Conservation (phyloP, 306 rosid genomes). For the Heteromeles arbutifolia region DNA sequence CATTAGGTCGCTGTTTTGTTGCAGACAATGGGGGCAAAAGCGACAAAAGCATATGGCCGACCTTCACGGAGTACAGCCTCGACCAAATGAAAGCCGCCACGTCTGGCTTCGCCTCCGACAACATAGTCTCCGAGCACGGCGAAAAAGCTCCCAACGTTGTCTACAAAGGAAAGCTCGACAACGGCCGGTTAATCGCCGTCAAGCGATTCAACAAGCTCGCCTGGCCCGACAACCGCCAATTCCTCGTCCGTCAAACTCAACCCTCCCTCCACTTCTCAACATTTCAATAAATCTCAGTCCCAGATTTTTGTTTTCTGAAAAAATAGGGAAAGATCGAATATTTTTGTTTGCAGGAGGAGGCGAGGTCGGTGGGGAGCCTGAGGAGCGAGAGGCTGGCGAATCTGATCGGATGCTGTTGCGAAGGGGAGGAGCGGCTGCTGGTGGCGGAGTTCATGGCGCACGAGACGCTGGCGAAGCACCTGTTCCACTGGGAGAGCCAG, state of each 20-base stretch:
- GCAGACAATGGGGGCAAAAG: slow-evolving; percentile 74
- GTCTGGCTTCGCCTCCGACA: slow-evolving; percentile 61
- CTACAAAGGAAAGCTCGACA: slow-evolving; percentile 67
- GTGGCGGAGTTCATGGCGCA: slow-evolving; percentile 87
- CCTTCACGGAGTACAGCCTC: slow-evolving; percentile 64
- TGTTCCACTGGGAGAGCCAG: slow-evolving; percentile 88
- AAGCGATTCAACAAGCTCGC: slow-evolving; percentile 91
- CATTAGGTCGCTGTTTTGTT: neutral
- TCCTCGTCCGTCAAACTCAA: slow-evolving; percentile 47
- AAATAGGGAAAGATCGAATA: neutral
- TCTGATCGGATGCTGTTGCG: slow-evolving; percentile 80
- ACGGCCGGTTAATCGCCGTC: slow-evolving; percentile 60
- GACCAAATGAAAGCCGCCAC: slow-evolving; percentile 72
- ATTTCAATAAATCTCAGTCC: neutral
- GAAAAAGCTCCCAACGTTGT: slow-evolving; percentile 91
- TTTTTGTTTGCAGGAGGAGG: slow-evolving; percentile 51
- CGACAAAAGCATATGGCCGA: slow-evolving; percentile 43
- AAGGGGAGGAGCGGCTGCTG: slow-evolving; percentile 82
- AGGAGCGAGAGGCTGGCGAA: slow-evolving; percentile 81
- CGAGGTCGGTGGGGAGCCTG: slow-evolving; percentile 68
- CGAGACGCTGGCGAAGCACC: slow-evolving; percentile 85
- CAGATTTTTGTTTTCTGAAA: neutral
- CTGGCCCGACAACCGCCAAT: slow-evolving; percentile 93
- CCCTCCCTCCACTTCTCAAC: neutral
- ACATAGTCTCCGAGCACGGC: slow-evolving; percentile 89